Base-by-base conservation (phyloP, 2,329 filamentous ascomycete species). In the Nemania sp. region DNA sequence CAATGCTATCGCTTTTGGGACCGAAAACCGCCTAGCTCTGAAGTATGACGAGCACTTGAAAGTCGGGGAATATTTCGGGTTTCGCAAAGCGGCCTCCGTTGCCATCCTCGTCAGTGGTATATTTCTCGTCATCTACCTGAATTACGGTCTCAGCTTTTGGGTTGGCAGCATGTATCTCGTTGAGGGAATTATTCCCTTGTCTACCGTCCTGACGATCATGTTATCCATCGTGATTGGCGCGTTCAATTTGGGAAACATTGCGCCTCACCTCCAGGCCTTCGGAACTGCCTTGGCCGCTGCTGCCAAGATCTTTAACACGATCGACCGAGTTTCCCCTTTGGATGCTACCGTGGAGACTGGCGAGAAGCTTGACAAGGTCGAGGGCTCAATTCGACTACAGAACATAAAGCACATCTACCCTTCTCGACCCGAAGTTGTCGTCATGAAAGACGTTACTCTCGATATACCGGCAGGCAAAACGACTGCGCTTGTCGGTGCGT, bases 401-500 rank as follows among this genome's bases (percentile, higher is more conserved):
- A 84, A 91, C 67, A 83, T 98, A 72, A 95, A 91, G 75, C 93
- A 97, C 76, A 94, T 97, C 68, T 98, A 99, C 70, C 95, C 95
- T 3, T 97, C 92, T 5, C 86, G 95, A 12, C 91, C 93, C 0
- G 93, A 97, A 69, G 92, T 97, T 3, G 85, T 87, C 1, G 90
- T 98, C 40, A 94, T 98, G 87, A 81, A 95, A 43, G 87, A 89
- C 65, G 90, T 98, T 58, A 90, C 81, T 58, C 83, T 99, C 1
- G 76, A 83, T 0, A 89, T 98, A 39, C 92, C 92, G 1, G 90
- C 93, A 2, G 93, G 94, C 18, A 96, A 97, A 78, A 92, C 90
- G 17, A 97, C 94, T 2, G 95, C 95, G 1, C 80, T 99, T 7
- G 95, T 99, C 5, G 95, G 95, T 59, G 91, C 94, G 0, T 98